phyloP scores from a whole-genome alignment of 495 filamentous ascomycete genomes.

The Daldinia decipiens region DNA sequence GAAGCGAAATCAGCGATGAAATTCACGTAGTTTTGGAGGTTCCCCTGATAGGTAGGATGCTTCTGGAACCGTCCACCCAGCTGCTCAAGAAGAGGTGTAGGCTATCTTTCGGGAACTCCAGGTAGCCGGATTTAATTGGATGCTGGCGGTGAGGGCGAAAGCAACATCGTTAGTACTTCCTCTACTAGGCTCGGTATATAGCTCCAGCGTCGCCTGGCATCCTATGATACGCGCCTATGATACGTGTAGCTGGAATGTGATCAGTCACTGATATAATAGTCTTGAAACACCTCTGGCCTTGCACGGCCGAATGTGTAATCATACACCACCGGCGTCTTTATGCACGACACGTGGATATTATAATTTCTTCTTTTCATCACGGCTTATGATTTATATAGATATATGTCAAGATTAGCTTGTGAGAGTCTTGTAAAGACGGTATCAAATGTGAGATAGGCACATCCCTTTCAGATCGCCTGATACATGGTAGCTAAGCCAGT shows the following conservation, averaged over 20 bases:
- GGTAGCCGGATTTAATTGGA: slow-evolving; percentile 17
- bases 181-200: slow-evolving; percentile 19
- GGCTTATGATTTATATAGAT: slow-evolving; percentile 16
- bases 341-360: slow-evolving; percentile 38
- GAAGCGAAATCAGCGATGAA: slow-evolving; percentile 6
- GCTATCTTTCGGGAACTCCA: slow-evolving; percentile 1
- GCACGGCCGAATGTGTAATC: slow-evolving; percentile 22
- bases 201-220: slow-evolving; percentile 11
- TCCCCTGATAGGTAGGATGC: slow-evolving; percentile 23
- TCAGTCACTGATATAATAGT: slow-evolving; percentile 28
- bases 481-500: slow-evolving; percentile 8
- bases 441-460: neutral
- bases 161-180: slow-evolving; percentile 20
- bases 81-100: slow-evolving; percentile 1
- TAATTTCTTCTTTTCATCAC: slow-evolving; percentile 3
- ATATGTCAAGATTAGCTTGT: slow-evolving; percentile 18
- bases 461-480: slow-evolving; percentile 3
- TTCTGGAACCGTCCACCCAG: neutral
- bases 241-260: slow-evolving; percentile 38
- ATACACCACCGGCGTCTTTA: slow-evolving; percentile 12
- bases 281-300: slow-evolving; percentile 33
- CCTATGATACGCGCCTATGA: slow-evolving; percentile 26
- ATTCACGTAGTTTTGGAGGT: slow-evolving; percentile 16
- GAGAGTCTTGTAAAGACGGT: neutral
- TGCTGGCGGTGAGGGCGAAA: neutral